Percentiles rank a stretch among this genome's conserved stretches.
These are phyloP conservation scores for Ceratobasidium sp. DNA, from an alignment of 1,284 basidiomycete species.

Conservation along the genomic window DNA sequence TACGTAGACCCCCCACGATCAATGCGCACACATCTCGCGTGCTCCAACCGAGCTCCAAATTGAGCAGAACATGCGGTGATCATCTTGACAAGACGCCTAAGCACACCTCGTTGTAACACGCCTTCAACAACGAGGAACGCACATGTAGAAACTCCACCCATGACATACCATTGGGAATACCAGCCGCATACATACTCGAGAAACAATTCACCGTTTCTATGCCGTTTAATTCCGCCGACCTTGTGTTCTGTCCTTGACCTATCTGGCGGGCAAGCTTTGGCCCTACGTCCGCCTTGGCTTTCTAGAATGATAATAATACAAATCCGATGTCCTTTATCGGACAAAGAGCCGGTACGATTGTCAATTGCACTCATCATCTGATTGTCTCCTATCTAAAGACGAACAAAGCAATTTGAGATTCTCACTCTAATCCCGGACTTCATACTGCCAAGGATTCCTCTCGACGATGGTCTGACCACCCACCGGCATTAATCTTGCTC, in stretches of 20 bases:
- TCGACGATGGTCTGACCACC: not conserved
- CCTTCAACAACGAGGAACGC: not conserved
- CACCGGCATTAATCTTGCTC: not conserved
- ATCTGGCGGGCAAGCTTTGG: not conserved
- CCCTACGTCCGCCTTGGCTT: not conserved
- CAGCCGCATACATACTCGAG: not conserved
- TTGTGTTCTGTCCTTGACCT: not conserved
- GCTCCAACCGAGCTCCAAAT: not conserved
- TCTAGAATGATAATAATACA: constrained; percentile 2
- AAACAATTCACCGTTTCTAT: not conserved
- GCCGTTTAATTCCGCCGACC: not conserved
- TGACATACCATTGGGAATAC: not conserved
- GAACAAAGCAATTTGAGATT: no score
- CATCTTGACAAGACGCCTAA: not conserved
- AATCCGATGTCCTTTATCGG: constrained; percentile 10
- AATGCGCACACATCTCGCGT: not conserved
- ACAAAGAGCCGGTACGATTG: not conserved
- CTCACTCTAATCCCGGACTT: constrained; percentile 11
- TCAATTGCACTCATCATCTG: not conserved
- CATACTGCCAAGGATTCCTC: not conserved
- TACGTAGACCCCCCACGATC: no score
- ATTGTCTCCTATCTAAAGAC: not conserved
- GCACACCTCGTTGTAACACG: not conserved
- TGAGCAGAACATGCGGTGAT: not conserved
- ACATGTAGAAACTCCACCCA: not conserved